Evolutionary conservation across 345 rosid species (phyloP), one percentile per base, ranked within the genome.

Genomic region (Boechera stricta): DNA sequence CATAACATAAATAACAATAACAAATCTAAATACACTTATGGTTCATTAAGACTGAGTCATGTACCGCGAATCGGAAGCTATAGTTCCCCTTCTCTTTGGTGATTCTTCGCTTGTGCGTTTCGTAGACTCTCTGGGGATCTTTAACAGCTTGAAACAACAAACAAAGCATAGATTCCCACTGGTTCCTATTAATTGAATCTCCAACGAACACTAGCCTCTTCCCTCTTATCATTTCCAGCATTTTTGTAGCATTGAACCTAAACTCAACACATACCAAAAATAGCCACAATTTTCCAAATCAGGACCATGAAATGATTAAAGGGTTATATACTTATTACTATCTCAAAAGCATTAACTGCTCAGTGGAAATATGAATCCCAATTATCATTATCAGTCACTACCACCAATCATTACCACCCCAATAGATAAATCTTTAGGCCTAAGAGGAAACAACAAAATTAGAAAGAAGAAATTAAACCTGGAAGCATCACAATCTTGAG

Each of bases 121-220:
- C 97, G 72, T 95, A 92, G 58, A 95, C 96, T 86, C 47, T 89
- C 81, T 83, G 89, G 3, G 90, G 93, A 86, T 92, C 99, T 78
- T 49, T 83, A 48, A 91, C 75, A 39, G 89, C 97, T 77, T 76
- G 84, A 81, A 87, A 82, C 79, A 95, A 74, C 91, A 91, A 42
- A 78, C 99, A 95, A 64, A 95, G 81, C 96, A 95, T 84, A 28
- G 98, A 95, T 77, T 95, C 99, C 98, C 99, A 95, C 60, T 90
- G 99, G 81, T 92, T 95, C 73, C 98, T 85, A 75, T 92, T 95
- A 48, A 95, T 85, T 7, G 98, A 95, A 85, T 95, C 99, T 28
- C 99, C 99, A 62, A 95, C 97, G 72, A 95, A 95, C 69, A 92
- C 91, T 69, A 95, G 59, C 81, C 99, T 89, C 78, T 90, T 92